phyloP scores from a whole-genome alignment of 1,139 yeast species.

The Hemisphaericaspora lyxosophila region DNA sequence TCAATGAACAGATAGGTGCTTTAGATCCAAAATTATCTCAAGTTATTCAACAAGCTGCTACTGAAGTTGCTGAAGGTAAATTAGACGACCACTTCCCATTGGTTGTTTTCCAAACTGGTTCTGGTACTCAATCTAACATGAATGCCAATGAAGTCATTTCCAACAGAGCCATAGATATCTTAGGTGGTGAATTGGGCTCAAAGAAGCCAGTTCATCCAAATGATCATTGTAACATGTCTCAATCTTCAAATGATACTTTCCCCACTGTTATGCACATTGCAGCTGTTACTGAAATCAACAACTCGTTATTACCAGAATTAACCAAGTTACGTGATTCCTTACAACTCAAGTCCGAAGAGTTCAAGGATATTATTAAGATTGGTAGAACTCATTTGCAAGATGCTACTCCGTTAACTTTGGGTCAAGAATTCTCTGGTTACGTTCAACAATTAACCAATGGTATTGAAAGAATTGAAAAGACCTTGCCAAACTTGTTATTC shows the following conservation, averaged over 20 bases:
- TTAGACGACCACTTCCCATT: constrained; percentile 93
- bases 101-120: constrained; percentile 98
- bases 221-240: constrained; percentile 98
- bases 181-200: constrained; percentile 90
- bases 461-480: constrained; percentile 75
- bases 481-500: constrained; percentile 71
- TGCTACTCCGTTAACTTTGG: constrained; percentile 96
- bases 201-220: constrained; percentile 96
- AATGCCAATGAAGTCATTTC: constrained; percentile 98
- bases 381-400: constrained; percentile 99
- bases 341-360: constrained; percentile 75
- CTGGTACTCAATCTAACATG: constrained; percentile 99
- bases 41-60: constrained; percentile 92
- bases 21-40: constrained; percentile 79
- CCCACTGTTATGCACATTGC: constrained; percentile 99
- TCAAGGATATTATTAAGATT: constrained; percentile 85
- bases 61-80: constrained; percentile 91
- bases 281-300: constrained; percentile 84
- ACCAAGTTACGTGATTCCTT: constrained; percentile 74
- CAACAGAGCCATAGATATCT: constrained; percentile 92
- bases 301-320: constrained; percentile 76
- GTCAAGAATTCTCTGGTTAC: constrained; percentile 97
- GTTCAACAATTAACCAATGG: constrained; percentile 92
- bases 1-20: constrained; percentile 75
- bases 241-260: constrained; percentile 96